phyloP scores from a whole-genome alignment of 208 protist genomes.

The Leishmania braziliensis region DNA sequence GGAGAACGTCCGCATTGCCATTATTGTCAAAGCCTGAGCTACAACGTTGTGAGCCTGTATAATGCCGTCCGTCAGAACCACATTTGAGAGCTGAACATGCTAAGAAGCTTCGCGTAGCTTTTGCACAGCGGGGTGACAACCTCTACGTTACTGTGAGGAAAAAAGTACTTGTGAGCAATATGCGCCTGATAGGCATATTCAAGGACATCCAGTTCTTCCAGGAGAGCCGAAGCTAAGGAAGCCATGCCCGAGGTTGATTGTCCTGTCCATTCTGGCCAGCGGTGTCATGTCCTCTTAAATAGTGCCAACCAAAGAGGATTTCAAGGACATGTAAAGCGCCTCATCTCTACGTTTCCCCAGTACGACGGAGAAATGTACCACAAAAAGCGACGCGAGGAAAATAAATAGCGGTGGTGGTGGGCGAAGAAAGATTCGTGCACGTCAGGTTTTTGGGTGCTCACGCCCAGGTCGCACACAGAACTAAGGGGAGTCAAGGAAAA shows the following conservation, averaged over 20 bases:
- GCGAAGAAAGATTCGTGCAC: background rate
- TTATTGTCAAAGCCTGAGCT: constrained; percentile 76
- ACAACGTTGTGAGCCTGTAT: constrained; percentile 79
- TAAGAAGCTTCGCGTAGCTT: constrained; percentile 67
- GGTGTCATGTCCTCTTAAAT: constrained; percentile 89
- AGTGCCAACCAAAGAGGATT: constrained; percentile 33
- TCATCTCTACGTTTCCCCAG: no score
- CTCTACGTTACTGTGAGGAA: constrained; percentile 58
- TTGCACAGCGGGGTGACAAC: constrained; percentile 68
- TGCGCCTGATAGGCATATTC: constrained; percentile 39
- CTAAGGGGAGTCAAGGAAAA: background rate
- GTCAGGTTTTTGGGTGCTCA: background rate
- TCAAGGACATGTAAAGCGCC: no score
- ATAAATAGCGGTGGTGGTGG: background rate
- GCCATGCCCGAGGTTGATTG: constrained; percentile 93
- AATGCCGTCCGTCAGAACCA: constrained; percentile 83
- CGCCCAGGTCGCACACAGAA: background rate
- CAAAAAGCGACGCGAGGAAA: no score
- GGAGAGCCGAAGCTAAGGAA: constrained; percentile 84
- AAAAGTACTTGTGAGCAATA: constrained; percentile 86
- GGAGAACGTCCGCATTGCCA: constrained; percentile 92
- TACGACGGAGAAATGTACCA: no score
- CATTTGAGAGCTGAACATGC: constrained; percentile 57
- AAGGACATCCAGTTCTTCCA: constrained; percentile 52
- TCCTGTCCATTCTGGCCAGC: constrained; percentile 79